These are phyloP conservation scores for Spinacia oleracea DNA, from an alignment of 179 eudicot genomes.

Conservation along the genomic window DNA sequence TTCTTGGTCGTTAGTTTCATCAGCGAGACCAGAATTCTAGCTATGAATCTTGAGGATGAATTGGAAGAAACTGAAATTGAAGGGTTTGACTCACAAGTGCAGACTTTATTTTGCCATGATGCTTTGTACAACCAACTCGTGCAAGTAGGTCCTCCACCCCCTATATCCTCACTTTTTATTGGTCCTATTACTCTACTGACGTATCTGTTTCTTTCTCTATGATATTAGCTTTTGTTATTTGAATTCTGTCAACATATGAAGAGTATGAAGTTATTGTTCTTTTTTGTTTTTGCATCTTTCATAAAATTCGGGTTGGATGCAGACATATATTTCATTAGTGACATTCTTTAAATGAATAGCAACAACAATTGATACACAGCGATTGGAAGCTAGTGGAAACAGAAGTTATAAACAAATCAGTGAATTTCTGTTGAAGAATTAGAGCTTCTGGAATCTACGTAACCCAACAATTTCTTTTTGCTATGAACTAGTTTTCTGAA, in stretches of 20 bases:
- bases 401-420: neutral
- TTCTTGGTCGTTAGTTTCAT: slow-evolving; percentile 96
- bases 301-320: neutral
- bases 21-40: slow-evolving; percentile 93
- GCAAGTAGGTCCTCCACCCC: slow-evolving; percentile 53
- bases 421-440: neutral
- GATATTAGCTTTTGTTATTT: neutral
- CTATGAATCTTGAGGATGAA: slow-evolving; percentile 96
- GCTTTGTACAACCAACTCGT: slow-evolving; percentile 89
- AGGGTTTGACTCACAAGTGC: slow-evolving; percentile 88
- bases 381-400: neutral
- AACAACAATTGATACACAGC: neutral
- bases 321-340: neutral
- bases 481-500: neutral
- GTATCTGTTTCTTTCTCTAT: neutral
- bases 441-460: neutral
- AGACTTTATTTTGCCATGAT: slow-evolving; percentile 92
- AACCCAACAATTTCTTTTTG: neutral
- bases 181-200: neutral
- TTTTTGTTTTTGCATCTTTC: neutral
- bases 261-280: neutral
- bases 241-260: neutral
- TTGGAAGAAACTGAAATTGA: slow-evolving; percentile 98
- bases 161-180: neutral
- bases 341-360: neutral